Evolutionary conservation across 2,329 filamentous ascomycete genomes (phyloP), one percentile per base, ranked within the genome.

Genomic region (Paracorniculantispora psalliotae): DNA sequence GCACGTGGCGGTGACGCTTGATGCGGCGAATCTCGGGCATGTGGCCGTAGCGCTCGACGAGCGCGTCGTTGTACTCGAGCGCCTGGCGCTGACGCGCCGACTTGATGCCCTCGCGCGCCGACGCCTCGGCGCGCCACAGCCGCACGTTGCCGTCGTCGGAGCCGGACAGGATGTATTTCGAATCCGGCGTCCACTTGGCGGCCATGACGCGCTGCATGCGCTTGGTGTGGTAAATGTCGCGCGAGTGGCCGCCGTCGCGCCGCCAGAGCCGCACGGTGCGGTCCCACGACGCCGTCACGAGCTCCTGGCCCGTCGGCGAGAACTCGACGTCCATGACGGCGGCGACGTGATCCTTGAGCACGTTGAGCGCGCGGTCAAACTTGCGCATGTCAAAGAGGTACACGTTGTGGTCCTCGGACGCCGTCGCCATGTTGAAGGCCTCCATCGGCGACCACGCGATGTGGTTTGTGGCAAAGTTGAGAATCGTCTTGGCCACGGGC

Each of bases 261-360:
- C 85, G 85, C 90, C 92, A 97, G 52, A 97, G 78, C 53, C 94
- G 86, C 55, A 99, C 81, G 4, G 91, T 96, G 62, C 92, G 86
- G 82, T 91, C 63, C 75, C 94, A 96, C 0, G 89, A 92, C 5
- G 91, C 94, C 15, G 88, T 91, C 21, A 97, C 91, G 48, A 99
- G 83, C 72, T 97, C 92, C 72, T 97, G 89, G 61, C 94, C 94
- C 0, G 94, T 97, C 0, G 94, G 93, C 51, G 88, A 92, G 75
- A 93, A 99, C 69, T 97, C 91, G 43, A 99, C 88, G 72, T 96
- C 92, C 91, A 97, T 97, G 25, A 97, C 92, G 21, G 94, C 94
- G 49, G 81, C 80, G 51, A 96, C 92, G 70, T 96, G 91, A 67
- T 93, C 91, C 73, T 93, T 94, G 57, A 96, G 81, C 9, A 97